Base-by-base conservation (phyloP, 306 rosid genomes). In the Quillaja saponaria region DNA sequence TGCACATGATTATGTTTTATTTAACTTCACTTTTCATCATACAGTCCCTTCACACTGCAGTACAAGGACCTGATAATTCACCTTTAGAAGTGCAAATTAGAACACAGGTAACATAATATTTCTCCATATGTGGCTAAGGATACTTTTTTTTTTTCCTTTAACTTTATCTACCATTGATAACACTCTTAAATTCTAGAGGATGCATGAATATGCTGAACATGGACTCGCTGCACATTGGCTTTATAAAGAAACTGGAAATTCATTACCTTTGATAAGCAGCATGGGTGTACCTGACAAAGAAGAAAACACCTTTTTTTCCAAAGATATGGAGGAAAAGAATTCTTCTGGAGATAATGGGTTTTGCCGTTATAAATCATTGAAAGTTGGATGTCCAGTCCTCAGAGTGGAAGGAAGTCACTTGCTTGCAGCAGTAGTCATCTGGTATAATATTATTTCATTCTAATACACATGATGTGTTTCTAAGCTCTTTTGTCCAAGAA, bases 151-250 rank as follows among this genome's bases (percentile, higher is more conserved):
- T 34, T n/a, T n/a, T n/a, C n/a, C n/a, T n/a, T 6, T 41, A 48
- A 40, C 60, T 58, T 66, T 47, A 58, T 67, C 58, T 52, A 46
- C 53, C 44, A 47, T 39, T 34, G 8, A 38, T 41, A 41, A 64
- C 62, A 55, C 73, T 51, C 34, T 65, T 10, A 34, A 55, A 48
- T 63, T 8, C 63, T 61, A 91, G 98, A 91, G 92, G 84, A 88
- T 91, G 98, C 98, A 91, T 28, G 92, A 91, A 64, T 73, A 80
- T 79, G 98, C 98, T 64, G 98, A 91, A 71, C 88, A 91, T 76
- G 98, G 98, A 76, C 90, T 84, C 66, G 98, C 98, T 28, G 96
- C 98, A 34, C 98, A 91, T 80, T 91, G 98, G 98, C 96, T 91
- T 70, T 91, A 91, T 74, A 91, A 91, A 76, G 96, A 91, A 76